phyloP scores from a whole-genome alignment of 805 yeast genomes.

The Kodamaea hsintzibuensis region DNA sequence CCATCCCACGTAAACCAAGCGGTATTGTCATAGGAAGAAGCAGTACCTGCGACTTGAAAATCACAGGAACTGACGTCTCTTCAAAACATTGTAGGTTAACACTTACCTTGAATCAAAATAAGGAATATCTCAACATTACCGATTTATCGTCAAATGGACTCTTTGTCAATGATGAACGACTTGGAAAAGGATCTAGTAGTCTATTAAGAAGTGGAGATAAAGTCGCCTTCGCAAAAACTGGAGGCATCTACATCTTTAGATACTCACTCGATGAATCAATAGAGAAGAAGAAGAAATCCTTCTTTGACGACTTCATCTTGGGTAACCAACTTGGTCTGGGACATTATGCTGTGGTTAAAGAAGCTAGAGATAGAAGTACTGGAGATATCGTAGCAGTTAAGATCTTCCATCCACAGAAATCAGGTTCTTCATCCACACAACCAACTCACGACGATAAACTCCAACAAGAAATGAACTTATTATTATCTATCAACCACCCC shows the following conservation, averaged over 20 bases:
- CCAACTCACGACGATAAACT: slow-evolving; percentile 33
- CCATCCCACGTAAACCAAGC: slow-evolving; percentile 24
- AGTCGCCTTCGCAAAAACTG: slow-evolving; percentile 53
- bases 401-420: slow-evolving; percentile 60
- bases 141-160: slow-evolving; percentile 70
- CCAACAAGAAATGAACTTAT: slow-evolving; percentile 66
- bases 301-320: slow-evolving; percentile 56
- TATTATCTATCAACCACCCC: slow-evolving; percentile 65
- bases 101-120: slow-evolving; percentile 34
- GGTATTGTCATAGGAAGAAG: slow-evolving; percentile 53
- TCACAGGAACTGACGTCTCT: slow-evolving; percentile 62
- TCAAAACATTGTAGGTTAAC: slow-evolving; percentile 61
- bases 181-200: slow-evolving; percentile 50
- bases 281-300: slow-evolving; percentile 31
- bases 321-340: slow-evolving; percentile 72
- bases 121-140: slow-evolving; percentile 45
- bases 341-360: slow-evolving; percentile 80
- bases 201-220: slow-evolving; percentile 65
- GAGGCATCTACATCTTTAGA: slow-evolving; percentile 51
- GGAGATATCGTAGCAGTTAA: slow-evolving; percentile 72
- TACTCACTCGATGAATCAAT: slow-evolving; percentile 33
- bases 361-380: slow-evolving; percentile 56
- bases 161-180: slow-evolving; percentile 55
- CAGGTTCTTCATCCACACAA: slow-evolving; percentile 20
- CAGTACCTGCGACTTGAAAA: slow-evolving; percentile 55